These are phyloP conservation scores for Xerocomus spinulosus DNA, from an alignment of 768 basidiomycete species.

Conservation along the genomic window DNA sequence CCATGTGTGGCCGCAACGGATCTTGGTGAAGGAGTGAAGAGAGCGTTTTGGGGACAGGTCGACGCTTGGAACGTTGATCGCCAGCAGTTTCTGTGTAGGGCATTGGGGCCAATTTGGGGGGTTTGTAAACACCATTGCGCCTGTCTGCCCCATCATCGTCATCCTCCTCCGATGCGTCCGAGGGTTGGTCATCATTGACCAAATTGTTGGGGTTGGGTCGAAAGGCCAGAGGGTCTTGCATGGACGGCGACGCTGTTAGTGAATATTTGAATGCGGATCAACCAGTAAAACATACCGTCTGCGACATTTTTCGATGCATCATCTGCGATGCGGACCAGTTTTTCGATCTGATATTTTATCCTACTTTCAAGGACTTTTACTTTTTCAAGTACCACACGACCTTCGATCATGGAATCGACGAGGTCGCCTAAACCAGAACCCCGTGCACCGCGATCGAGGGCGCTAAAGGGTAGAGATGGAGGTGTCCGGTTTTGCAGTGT, in stretches of 20 bases:
- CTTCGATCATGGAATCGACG: conserved; percentile 75
- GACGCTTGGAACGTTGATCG: conserved; percentile 44
- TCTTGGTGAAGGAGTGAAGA: conserved; percentile 47
- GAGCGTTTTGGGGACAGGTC: conserved; percentile 63
- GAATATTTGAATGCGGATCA: not conserved
- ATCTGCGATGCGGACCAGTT: conserved; percentile 75
- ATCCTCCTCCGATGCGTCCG: conserved; percentile 31
- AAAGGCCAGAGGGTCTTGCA: conserved; percentile 84
- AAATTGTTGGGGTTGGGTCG: conserved; percentile 84
- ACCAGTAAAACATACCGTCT: conserved; percentile 49
- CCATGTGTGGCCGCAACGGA: conserved; percentile 59
- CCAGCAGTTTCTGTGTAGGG: conserved; percentile 66
- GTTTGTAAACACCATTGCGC: conserved; percentile 64
- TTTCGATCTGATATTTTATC: conserved; percentile 95
- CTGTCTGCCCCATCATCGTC: conserved; percentile 14
- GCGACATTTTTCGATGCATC: conserved; percentile 44
- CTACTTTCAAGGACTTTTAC: conserved; percentile 76
- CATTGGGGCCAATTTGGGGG: conserved; percentile 84
- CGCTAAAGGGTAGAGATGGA: conserved; percentile 50
- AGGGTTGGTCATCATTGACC: conserved; percentile 37
- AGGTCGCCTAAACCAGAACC: conserved; percentile 67
- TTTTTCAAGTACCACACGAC: conserved; percentile 84
- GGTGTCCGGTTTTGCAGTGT: conserved; percentile 49
- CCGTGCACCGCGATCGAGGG: conserved; percentile 45
- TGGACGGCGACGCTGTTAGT: not conserved